A percentile compares a stretch with the other conserved stretches of the same genome.
These are phyloP conservation scores for Alternaria gansuensis DNA, from an alignment of 2,329 filamentous ascomycete genomes.

Conservation along the genomic window DNA sequence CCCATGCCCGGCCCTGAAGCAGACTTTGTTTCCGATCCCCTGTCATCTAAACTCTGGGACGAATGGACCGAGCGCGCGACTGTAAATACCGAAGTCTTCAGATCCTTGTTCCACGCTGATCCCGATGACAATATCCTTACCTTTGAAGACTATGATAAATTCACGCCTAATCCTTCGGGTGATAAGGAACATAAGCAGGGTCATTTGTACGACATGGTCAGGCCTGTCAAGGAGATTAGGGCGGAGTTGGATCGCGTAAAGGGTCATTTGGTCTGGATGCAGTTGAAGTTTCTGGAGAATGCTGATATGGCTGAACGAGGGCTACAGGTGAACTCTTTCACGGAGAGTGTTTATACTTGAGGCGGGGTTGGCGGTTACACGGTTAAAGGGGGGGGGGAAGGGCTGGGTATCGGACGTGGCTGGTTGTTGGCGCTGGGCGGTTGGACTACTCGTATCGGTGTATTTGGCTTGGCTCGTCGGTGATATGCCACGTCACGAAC, in stretches of 20 bases:
- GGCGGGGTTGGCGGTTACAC: neutral
- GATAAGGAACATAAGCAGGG: constrained; percentile 74
- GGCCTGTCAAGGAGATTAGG: constrained; percentile 70
- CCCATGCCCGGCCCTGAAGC: constrained; percentile 75
- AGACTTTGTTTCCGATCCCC: constrained; percentile 68
- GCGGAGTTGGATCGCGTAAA: constrained; percentile 79
- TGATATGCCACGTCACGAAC: neutral
- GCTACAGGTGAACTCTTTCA: constrained; percentile 83
- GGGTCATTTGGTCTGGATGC: constrained; percentile 95
- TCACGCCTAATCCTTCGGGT: constrained; percentile 64
- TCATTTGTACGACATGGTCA: constrained; percentile 82
- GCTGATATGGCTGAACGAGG: constrained; percentile 90
- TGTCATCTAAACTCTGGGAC: constrained; percentile 66
- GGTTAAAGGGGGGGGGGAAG: neutral
- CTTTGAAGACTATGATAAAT: constrained; percentile 88
- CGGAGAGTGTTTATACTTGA: constrained; percentile 82
- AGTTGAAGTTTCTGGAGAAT: constrained; percentile 83
- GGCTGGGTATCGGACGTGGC: neutral
- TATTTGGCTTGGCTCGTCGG: neutral
- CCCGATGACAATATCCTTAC: constrained; percentile 89
- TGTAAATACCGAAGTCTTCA: constrained; percentile 76
- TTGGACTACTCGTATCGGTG: neutral
- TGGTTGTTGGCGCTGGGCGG: neutral
- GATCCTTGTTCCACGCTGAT: constrained; percentile 85
- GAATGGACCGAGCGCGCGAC: constrained; percentile 75